phyloP scores from a whole-genome alignment of 768 basidiomycete genomes.

The Phaeotremella fagi region DNA sequence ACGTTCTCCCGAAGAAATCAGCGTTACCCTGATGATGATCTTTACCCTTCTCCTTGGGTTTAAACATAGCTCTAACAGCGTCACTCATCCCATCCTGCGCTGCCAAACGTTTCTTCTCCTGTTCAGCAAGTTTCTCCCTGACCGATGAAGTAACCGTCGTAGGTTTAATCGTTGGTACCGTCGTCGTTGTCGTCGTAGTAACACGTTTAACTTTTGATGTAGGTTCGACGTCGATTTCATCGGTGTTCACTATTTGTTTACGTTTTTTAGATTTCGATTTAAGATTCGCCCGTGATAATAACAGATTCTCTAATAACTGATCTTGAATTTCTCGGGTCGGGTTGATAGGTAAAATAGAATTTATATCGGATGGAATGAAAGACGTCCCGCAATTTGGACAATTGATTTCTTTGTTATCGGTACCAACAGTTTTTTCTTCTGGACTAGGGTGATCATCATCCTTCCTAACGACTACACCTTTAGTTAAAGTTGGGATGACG shows the following conservation, averaged over 20 bases:
- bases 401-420: constrained; percentile 12
- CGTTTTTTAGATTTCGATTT: constrained; percentile 46
- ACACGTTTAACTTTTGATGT: constrained; percentile 54
- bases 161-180: neutral
- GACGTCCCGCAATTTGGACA: constrained; percentile 42
- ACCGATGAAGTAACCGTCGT: constrained; percentile 58
- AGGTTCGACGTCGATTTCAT: constrained; percentile 6
- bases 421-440: constrained; percentile 19
- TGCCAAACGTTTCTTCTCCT: constrained; percentile 71
- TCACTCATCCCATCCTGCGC: constrained; percentile 67
- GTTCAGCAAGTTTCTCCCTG: constrained; percentile 64
- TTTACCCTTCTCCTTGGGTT: constrained; percentile 51
- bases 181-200: constrained; percentile 52
- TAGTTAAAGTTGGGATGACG: constrained; percentile 70
- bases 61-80: constrained; percentile 77
- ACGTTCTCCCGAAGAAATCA: constrained; percentile 88
- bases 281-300: constrained; percentile 18
- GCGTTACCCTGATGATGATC: constrained; percentile 67
- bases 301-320: constrained; percentile 22
- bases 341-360: constrained; percentile 35
- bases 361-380: constrained; percentile 21
- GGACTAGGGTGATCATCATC: constrained; percentile 51
- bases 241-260: constrained; percentile 14
- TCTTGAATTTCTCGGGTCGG: constrained; percentile 36
- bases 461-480: constrained; percentile 57